phyloP scores from a whole-genome alignment of 2,329 filamentous ascomycete species.

The Ophiocordyceps robertsii region DNA sequence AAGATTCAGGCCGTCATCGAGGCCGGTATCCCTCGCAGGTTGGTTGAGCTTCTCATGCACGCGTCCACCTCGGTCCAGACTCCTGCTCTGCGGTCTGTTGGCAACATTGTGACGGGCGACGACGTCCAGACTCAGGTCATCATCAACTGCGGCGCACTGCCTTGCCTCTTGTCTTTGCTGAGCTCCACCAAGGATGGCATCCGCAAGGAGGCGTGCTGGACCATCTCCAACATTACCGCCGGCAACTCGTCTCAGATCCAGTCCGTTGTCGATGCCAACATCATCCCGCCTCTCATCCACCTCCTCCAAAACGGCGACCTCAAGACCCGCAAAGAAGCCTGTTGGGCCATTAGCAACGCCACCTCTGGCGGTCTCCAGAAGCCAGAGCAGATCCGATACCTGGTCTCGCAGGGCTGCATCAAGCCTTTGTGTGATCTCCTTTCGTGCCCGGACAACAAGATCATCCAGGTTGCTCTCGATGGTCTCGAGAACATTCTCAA shows the following conservation, averaged over 20 bases:
- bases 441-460: slow-evolving; percentile 97
- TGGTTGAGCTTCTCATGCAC: slow-evolving; percentile 96
- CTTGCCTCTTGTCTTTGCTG: slow-evolving; percentile 82
- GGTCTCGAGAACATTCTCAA: slow-evolving; percentile 98
- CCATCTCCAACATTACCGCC: slow-evolving; percentile 96
- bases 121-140: slow-evolving; percentile 98
- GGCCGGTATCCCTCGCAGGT: slow-evolving; percentile 86
- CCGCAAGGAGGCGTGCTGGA: slow-evolving; percentile 99
- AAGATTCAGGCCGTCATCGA: slow-evolving; percentile 99
- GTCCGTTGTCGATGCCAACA: slow-evolving; percentile 89
- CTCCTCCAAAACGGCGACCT: slow-evolving; percentile 93
- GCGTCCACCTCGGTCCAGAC: slow-evolving; percentile 97
- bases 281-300: slow-evolving; percentile 92
- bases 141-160: slow-evolving; percentile 92
- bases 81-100: slow-evolving; percentile 88
- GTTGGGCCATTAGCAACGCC: slow-evolving; percentile 98
- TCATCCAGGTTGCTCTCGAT: slow-evolving; percentile 96
- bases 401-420: slow-evolving; percentile 89
- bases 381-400: slow-evolving; percentile 94
- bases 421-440: slow-evolving; percentile 93
- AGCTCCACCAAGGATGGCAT: slow-evolving; percentile 98
- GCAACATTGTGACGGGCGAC: slow-evolving; percentile 97
- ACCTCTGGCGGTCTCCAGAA: slow-evolving; percentile 96
- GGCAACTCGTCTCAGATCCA: slow-evolving; percentile 98
- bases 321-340: slow-evolving; percentile 98